These are phyloP conservation scores for Calonectria multiphialidica DNA, from an alignment of 2,329 filamentous ascomycete genomes.

Conservation along the genomic window DNA sequence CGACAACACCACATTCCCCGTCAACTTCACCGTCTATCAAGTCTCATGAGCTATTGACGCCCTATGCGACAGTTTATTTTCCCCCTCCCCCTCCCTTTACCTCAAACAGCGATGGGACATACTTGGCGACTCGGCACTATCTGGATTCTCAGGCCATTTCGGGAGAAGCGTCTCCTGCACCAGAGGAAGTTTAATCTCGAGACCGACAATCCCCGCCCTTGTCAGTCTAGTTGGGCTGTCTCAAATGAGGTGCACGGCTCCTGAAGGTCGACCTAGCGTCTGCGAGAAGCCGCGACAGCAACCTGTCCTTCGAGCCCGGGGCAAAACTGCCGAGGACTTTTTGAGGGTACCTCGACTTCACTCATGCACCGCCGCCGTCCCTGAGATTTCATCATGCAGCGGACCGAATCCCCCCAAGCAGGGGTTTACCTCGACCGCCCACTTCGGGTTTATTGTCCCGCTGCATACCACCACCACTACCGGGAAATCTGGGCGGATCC, in stretches of 20 bases:
- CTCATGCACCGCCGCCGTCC: neutral
- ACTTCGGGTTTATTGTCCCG: slow-evolving; percentile 15
- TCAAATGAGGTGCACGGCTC: slow-evolving; percentile 30
- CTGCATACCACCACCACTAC: slow-evolving; percentile 1
- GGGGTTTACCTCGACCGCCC: slow-evolving; percentile 7
- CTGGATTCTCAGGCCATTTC: slow-evolving; percentile 26
- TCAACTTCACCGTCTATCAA: slow-evolving; percentile 52
- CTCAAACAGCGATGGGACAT: slow-evolving; percentile 1
- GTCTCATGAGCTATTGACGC: slow-evolving; percentile 40
- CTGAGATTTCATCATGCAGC: slow-evolving; percentile 13
- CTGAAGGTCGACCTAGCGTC: slow-evolving; percentile 32
- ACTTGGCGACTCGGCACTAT: slow-evolving; percentile 11
- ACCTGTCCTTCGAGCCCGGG: neutral
- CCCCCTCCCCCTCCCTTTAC: slow-evolving; percentile 3
- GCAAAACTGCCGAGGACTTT: neutral
- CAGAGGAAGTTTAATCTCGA: slow-evolving; percentile 31
- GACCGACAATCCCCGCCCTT: slow-evolving; percentile 24
- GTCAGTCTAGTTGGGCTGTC: slow-evolving; percentile 27
- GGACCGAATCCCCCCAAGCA: neutral
- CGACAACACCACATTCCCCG: slow-evolving; percentile 41
- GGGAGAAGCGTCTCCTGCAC: slow-evolving; percentile 26
- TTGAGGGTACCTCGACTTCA: neutral
- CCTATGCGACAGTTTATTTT: neutral
- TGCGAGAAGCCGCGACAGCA: slow-evolving; percentile 27
- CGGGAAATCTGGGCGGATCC: slow-evolving; percentile 13